Base-by-base conservation (phyloP, 1,139 yeast genomes). In the Kodamaea alishanica region DNA sequence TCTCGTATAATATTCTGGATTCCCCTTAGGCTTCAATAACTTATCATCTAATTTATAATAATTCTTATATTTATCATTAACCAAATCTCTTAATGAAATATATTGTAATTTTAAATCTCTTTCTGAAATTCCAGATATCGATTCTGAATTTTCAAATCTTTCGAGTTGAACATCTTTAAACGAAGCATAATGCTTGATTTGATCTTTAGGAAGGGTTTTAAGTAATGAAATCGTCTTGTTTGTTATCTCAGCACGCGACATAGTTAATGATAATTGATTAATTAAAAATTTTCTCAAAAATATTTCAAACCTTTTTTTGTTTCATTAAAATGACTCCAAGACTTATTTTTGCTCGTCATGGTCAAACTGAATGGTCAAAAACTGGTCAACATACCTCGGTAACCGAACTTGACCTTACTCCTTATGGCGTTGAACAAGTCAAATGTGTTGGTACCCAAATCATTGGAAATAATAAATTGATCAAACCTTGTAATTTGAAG, bases 311-410 rank as follows among this genome's bases (percentile, higher is more conserved):
- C 5, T 28, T 31, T 26, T 30, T 33, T 20, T 30, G 26, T 3
- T 3, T 28, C 2, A n/a, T 15, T 28, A 11, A n/a, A 15, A 41
- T 41, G 33, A 73, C 87, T 20, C 95, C 95, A 12, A 73, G 95
- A 63, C 80, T 87, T 30, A 77, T 87, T 27, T 79, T 87, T 51
- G 79, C 86, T 37, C 90, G 96, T 52, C 90, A 83, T 53, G 88
- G 95, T 28, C 96, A 90, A 65, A 90, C 97, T 2, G 95, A 81
- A 61, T 90, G 97, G 97, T 89, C 97, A 28, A 80, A 84, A 55
- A 75, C 89, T 4, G 97, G 97, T 26, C 96, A 87, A 60, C 83
- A 87, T 63, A 90, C 97, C 6, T 87, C 96, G 2, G 52, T 71
- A 37, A 90, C 97, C 1, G 97, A 90, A 51, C 60, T 90, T 28